Evolutionary conservation across 352 stramenopile genomes (phyloP).

Genomic region (Phytophthora pini): DNA sequence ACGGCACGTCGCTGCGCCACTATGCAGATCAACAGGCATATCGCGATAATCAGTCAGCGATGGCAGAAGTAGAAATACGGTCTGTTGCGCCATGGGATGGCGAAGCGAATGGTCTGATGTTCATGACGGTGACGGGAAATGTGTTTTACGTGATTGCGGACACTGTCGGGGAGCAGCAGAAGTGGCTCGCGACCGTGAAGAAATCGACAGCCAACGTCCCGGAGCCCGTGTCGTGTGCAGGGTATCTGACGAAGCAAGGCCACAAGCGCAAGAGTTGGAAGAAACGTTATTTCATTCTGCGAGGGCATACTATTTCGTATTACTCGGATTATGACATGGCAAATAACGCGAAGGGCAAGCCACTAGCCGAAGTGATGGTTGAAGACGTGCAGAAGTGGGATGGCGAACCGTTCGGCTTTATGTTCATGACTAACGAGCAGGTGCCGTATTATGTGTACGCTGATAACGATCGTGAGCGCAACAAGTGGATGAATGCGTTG

Average conservation of each 20-base stretch:
- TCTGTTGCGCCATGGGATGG: slow-evolving; percentile 82
- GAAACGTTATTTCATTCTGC: slow-evolving; percentile 90
- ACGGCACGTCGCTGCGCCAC: slow-evolving; percentile 81
- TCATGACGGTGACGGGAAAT: slow-evolving; percentile 84
- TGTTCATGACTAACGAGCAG: slow-evolving; percentile 91
- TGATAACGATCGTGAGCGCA: slow-evolving; percentile 87
- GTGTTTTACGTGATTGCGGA: slow-evolving; percentile 89
- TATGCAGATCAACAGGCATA: slow-evolving; percentile 87
- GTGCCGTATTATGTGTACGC: slow-evolving; percentile 92
- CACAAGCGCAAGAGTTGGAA: slow-evolving; percentile 93
- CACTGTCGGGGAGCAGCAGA: slow-evolving; percentile 78
- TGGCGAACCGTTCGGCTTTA: slow-evolving; percentile 87
- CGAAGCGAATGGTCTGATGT: slow-evolving; percentile 85
- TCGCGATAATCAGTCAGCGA: slow-evolving; percentile 84
- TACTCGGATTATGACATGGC: slow-evolving; percentile 90
- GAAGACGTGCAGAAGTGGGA: slow-evolving; percentile 89
- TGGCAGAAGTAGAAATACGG: slow-evolving; percentile 86
- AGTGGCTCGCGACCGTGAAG: slow-evolving; percentile 81
- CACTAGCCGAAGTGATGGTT: slow-evolving; percentile 81
- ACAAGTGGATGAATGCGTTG: slow-evolving; percentile 89
- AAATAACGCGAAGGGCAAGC: slow-evolving; percentile 80
- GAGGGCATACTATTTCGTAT: slow-evolving; percentile 77
- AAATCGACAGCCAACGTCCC: slow-evolving; percentile 73
- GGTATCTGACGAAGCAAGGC: slow-evolving; percentile 90
- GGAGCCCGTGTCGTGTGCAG: slow-evolving; percentile 80